Evolutionary conservation across 805 yeast genomes (phyloP).

Genomic region (Suhomyces faveliae): DNA sequence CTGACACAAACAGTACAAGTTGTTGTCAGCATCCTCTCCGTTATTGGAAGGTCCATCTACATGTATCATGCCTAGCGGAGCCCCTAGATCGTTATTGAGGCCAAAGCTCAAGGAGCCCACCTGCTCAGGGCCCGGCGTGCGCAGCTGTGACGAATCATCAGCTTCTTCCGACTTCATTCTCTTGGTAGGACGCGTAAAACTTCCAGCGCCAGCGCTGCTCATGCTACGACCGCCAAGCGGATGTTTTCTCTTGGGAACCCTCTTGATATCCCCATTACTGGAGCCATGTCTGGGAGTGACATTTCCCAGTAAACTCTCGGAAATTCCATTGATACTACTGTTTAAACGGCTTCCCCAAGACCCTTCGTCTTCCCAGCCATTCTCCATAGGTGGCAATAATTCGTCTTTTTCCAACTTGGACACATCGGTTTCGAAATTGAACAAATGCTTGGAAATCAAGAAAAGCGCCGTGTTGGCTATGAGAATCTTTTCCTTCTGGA

Average conservation of each 20-base stretch:
- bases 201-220: constrained; percentile 7
- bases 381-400: constrained; percentile 58
- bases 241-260: constrained; percentile 28
- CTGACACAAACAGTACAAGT: constrained; percentile 82
- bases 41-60: constrained; percentile 27
- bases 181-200: constrained; percentile 10
- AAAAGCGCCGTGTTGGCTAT: constrained; percentile 83
- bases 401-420: constrained; percentile 77
- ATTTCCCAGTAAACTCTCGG: constrained; percentile 27
- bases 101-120: constrained; percentile 6
- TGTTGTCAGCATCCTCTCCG: constrained; percentile 44
- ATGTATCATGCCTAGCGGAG: constrained; percentile 9
- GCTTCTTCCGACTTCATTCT: constrained; percentile 14
- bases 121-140: constrained; percentile 5
- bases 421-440: constrained; percentile 71
- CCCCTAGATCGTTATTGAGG: constrained; percentile 6
- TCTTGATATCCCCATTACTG: constrained; percentile 12
- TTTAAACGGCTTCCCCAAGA: constrained; percentile 11
- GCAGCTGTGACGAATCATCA: constrained; percentile 12
- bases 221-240: constrained; percentile 1
- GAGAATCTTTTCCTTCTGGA: constrained; percentile 77
- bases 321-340: constrained; percentile 15
- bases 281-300: constrained; percentile 29
- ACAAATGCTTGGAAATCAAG: constrained; percentile 70
- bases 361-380: constrained; percentile 18